These are phyloP conservation scores for Crithidia bombi DNA, from an alignment of 208 protist genomes.

Conservation along the genomic window DNA sequence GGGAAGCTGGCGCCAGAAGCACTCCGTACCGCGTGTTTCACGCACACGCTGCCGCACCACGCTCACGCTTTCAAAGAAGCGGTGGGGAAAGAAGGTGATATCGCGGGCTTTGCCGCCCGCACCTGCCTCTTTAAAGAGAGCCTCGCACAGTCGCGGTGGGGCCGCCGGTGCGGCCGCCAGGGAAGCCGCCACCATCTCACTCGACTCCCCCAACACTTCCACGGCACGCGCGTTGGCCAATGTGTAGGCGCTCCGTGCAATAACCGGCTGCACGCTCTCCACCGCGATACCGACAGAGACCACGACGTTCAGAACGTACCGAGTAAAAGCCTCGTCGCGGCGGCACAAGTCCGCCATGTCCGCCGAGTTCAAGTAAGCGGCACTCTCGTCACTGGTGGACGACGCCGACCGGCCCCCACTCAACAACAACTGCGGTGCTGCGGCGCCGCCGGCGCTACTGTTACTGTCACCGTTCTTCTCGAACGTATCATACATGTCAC, in stretches of 20 bases:
- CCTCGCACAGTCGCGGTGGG: slow-evolving; percentile 11
- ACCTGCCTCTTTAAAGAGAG: slow-evolving; percentile 5
- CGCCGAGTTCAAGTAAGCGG: not conserved
- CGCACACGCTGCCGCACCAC: slow-evolving; percentile 18
- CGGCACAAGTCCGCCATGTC: slow-evolving; percentile 28
- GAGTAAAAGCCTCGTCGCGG: slow-evolving; percentile 40
- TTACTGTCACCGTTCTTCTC: not conserved
- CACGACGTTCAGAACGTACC: slow-evolving; percentile 53
- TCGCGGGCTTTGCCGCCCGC: slow-evolving; percentile 11
- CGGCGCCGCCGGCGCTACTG: not conserved
- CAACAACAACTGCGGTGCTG: not conserved
- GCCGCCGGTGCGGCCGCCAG: slow-evolving; percentile 3
- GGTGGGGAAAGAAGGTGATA: slow-evolving; percentile 40
- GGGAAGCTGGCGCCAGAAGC: slow-evolving; percentile 48
- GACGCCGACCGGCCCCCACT: not conserved
- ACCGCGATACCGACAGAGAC: slow-evolving; percentile 49
- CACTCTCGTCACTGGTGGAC: slow-evolving; percentile 11
- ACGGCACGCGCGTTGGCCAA: slow-evolving; percentile 21
- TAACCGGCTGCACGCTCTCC: slow-evolving; percentile 43
- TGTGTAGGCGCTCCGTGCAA: slow-evolving; percentile 46
- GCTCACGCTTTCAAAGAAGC: slow-evolving; percentile 38
- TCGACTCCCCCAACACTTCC: slow-evolving; percentile 29
- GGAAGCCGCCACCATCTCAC: slow-evolving; percentile 15
- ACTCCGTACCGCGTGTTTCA: slow-evolving; percentile 12
- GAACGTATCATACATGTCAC: slow-evolving; percentile 11